A percentile compares a stretch with the other conserved stretches of the same genome.
Evolutionary conservation across 495 filamentous ascomycete species (phyloP).

Genomic region (Aspergillus indologenus): DNA sequence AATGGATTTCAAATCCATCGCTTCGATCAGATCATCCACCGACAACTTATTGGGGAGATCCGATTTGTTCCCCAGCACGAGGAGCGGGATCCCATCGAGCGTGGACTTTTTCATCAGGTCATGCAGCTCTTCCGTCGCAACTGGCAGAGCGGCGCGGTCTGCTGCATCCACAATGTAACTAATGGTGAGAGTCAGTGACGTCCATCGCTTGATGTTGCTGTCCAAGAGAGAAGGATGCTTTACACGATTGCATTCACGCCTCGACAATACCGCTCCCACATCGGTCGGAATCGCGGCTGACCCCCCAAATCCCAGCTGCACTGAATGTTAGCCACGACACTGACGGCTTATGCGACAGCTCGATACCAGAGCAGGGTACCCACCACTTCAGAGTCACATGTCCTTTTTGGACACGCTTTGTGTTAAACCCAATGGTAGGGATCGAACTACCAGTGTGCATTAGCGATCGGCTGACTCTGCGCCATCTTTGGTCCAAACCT

Average conservation of each 20-base stretch:
- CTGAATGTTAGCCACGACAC: conserved; percentile 19
- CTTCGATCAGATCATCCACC: conserved; percentile 93
- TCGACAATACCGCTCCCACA: conserved; percentile 99
- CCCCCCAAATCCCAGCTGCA: conserved; percentile 92
- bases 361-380: conserved; percentile 14
- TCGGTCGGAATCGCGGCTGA: conserved; percentile 93
- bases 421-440: conserved; percentile 97
- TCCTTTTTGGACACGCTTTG: conserved; percentile 96
- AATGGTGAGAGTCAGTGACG: conserved; percentile 17
- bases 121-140: conserved; percentile 89
- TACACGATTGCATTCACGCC: conserved; percentile 97
- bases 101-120: conserved; percentile 79
- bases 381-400: conserved; percentile 98
- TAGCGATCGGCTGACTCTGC: conserved; percentile 27
- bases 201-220: not conserved
- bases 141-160: conserved; percentile 74
- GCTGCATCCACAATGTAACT: conserved; percentile 95
- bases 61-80: conserved; percentile 98
- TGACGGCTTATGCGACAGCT: not conserved
- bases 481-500: conserved; percentile 3
- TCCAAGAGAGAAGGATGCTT: conserved; percentile 17
- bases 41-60: conserved; percentile 83
- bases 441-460: conserved; percentile 71
- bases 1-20: conserved; percentile 84
- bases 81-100: conserved; percentile 83